Evolutionary conservation across 139 green algal species (phyloP).

Genomic region (Pseudopediastrum boryanum): DNA sequence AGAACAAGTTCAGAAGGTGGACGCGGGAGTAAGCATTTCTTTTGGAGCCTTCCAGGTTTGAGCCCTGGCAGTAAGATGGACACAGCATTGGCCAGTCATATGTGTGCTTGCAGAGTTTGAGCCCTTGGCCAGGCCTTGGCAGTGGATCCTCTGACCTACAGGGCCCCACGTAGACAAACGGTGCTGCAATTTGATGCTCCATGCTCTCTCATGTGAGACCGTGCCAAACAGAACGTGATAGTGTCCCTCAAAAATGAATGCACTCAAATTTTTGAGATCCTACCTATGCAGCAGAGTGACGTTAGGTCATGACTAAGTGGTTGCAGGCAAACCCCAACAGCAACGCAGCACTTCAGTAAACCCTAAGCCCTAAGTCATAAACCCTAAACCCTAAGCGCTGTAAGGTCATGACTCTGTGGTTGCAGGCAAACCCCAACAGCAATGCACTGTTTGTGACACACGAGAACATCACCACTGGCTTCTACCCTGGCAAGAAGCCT

Average conservation of each 20-base stretch:
- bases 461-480: conserved; percentile 22
- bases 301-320: not conserved
- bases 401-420: not conserved
- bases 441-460: conserved; percentile 29
- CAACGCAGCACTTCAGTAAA: not conserved
- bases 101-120: too few relatives aligned
- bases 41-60: too few relatives aligned
- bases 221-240: not conserved
- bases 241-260: not conserved
- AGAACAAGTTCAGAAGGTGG: too few relatives aligned
- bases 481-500: conserved; percentile 49
- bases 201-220: too few relatives aligned
- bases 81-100: too few relatives aligned
- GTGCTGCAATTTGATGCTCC: too few relatives aligned
- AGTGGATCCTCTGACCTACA: too few relatives aligned
- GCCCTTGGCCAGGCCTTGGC: too few relatives aligned
- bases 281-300: too few relatives aligned
- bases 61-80: too few relatives aligned
- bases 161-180: too few relatives aligned
- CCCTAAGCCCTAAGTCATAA: not conserved
- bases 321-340: conserved; percentile 34
- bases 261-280: not conserved
- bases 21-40: too few relatives aligned
- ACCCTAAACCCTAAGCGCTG: not conserved
- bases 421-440: conserved; percentile 35